phyloP scores from a whole-genome alignment of 2,329 filamentous ascomycete genomes.

The Trichoderma koningiopsis region DNA sequence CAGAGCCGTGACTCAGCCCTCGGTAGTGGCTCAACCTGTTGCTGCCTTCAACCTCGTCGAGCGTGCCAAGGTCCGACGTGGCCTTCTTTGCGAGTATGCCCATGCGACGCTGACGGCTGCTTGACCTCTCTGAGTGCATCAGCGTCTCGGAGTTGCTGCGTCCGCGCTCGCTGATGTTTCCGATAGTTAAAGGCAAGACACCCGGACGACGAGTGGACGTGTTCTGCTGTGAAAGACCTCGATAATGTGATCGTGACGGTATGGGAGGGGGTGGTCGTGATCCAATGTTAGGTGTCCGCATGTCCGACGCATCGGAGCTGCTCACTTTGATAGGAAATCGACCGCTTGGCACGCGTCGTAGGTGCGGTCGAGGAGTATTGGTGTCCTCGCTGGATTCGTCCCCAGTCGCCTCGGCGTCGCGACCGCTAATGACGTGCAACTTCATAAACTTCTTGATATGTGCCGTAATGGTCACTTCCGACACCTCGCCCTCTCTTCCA shows the following conservation, averaged over 20 bases:
- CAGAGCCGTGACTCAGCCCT: conserved; percentile 68
- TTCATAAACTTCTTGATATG: conserved; percentile 64
- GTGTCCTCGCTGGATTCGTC: conserved; percentile 72
- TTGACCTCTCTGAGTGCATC: conserved; percentile 54
- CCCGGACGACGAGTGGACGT: conserved; percentile 67
- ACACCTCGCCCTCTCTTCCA: conserved; percentile 62
- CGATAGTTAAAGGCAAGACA: conserved; percentile 70
- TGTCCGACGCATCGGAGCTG: conserved; percentile 67
- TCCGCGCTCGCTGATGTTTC: conserved; percentile 67
- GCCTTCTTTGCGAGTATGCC: conserved; percentile 61
- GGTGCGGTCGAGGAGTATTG: conserved; percentile 74
- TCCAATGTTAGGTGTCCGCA: conserved; percentile 66
- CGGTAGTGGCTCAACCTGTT: conserved; percentile 69
- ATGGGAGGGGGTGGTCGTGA: conserved; percentile 75
- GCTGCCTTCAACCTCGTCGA: conserved; percentile 64
- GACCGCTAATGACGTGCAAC: conserved; percentile 54
- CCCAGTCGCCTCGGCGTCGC: conserved; percentile 58
- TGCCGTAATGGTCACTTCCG: conserved; percentile 60
- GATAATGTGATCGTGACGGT: conserved; percentile 74
- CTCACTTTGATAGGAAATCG: conserved; percentile 73
- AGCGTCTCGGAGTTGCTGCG: conserved; percentile 67
- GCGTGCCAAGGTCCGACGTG: conserved; percentile 58
- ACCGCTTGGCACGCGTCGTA: conserved; percentile 64
- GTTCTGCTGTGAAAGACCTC: conserved; percentile 71
- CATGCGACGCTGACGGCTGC: conserved; percentile 64